A percentile compares a stretch with the other conserved stretches of the same genome.
phyloP scores from a whole-genome alignment of 257 asterid genomes.

The Anisodus tanguticus region DNA sequence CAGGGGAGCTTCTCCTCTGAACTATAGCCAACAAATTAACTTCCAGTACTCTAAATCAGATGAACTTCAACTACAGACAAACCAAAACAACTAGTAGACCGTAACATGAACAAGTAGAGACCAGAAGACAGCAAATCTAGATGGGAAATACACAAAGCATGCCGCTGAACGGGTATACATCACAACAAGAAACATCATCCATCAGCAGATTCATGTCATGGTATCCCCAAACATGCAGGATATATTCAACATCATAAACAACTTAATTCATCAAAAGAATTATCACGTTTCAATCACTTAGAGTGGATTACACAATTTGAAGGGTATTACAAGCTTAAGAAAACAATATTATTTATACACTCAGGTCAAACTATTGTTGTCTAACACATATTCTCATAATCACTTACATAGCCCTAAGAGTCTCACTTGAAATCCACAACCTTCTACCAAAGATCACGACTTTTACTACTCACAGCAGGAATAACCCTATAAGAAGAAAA shows the following conservation, averaged over 20 bases:
- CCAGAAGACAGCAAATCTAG: not conserved
- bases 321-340: not conserved
- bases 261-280: not conserved
- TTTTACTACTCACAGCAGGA: not conserved
- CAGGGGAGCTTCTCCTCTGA: conserved; percentile 3
- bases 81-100: not conserved
- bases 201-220: not conserved
- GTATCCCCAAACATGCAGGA: not conserved
- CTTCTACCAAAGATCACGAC: not conserved
- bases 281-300: not conserved
- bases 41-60: conserved; percentile 1
- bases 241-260: conserved; percentile 1
- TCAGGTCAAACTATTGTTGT: not conserved
- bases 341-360: not conserved
- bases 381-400: not conserved
- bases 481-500: not conserved
- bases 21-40: conserved; percentile 9
- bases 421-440: not conserved
- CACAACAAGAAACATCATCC: not conserved
- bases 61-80: not conserved
- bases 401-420: not conserved
- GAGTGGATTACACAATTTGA: conserved; percentile 32
- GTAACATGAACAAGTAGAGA: not conserved
- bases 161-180: not conserved
- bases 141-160: conserved; percentile 16